Evolutionary conservation across 768 basidiomycete species (phyloP).

Genomic region (Obba rivulosa): DNA sequence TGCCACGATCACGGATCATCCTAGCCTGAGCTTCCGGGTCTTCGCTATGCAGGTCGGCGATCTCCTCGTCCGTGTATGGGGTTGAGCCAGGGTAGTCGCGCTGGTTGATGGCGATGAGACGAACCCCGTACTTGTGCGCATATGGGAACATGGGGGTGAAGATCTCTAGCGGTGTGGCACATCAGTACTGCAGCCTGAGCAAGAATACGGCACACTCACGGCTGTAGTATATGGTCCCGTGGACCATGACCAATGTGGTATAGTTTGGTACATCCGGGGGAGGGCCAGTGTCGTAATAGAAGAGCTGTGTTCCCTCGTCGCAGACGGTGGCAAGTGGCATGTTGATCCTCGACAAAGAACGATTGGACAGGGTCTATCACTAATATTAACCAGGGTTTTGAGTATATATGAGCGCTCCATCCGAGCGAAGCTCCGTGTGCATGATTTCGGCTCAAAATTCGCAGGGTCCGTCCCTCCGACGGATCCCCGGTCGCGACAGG

Average conservation of each 20-base stretch:
- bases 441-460: too few relatives aligned
- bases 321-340: constrained; percentile 17
- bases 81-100: constrained; percentile 17
- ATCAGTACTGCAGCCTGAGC: too few relatives aligned
- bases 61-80: constrained; percentile 10
- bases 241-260: constrained; percentile 15
- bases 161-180: neutral
- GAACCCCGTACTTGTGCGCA: constrained; percentile 8
- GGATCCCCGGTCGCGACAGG: too few relatives aligned
- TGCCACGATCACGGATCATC: neutral
- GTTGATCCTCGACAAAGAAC: too few relatives aligned
- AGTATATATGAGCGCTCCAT: too few relatives aligned
- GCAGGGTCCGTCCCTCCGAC: too few relatives aligned
- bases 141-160: neutral
- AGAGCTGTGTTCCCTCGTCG: constrained; percentile 11
- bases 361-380: too few relatives aligned
- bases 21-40: neutral
- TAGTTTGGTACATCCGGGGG: constrained; percentile 7
- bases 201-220: too few relatives aligned
- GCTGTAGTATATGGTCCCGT: constrained; percentile 14
- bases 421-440: too few relatives aligned
- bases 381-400: too few relatives aligned
- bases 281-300: constrained; percentile 18
- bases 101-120: constrained; percentile 15
- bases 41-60: neutral